phyloP scores from a whole-genome alignment of 805 yeast species.

The Yarrowia sp. region DNA sequence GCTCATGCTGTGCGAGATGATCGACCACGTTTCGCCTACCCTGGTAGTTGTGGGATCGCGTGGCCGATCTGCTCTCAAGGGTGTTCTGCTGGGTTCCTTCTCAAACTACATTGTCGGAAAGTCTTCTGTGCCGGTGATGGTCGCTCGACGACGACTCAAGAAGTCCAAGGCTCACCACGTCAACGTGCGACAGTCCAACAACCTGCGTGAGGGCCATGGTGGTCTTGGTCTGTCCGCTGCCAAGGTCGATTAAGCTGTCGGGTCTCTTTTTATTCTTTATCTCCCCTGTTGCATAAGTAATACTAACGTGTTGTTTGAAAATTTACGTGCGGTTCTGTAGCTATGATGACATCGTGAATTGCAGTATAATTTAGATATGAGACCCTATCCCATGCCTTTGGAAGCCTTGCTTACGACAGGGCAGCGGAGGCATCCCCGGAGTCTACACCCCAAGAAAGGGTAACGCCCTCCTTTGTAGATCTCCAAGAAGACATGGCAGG shows the following conservation, averaged over 20 bases:
- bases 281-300: conserved; percentile 15
- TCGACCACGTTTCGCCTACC: conserved; percentile 69
- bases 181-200: conserved; percentile 42
- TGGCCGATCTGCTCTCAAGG: conserved; percentile 69
- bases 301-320: conserved; percentile 12
- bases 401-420: no score
- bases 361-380: no score
- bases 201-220: conserved; percentile 35
- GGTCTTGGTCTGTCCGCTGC: conserved; percentile 30
- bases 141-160: conserved; percentile 68
- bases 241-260: conserved; percentile 30
- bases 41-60: conserved; percentile 73
- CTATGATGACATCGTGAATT: no score
- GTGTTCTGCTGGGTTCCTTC: conserved; percentile 69
- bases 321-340: no score
- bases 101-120: conserved; percentile 71
- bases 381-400: no score
- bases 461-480: conserved; percentile 29
- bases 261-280: not conserved
- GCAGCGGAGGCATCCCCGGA: no score
- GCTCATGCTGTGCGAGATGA: conserved; percentile 65
- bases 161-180: conserved; percentile 61
- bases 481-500: conserved; percentile 39
- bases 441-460: conserved; percentile 28
- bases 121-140: conserved; percentile 76